Conservation (phyloP, 257 asterid species). For the Schizonepeta tenuifolia region DNA sequence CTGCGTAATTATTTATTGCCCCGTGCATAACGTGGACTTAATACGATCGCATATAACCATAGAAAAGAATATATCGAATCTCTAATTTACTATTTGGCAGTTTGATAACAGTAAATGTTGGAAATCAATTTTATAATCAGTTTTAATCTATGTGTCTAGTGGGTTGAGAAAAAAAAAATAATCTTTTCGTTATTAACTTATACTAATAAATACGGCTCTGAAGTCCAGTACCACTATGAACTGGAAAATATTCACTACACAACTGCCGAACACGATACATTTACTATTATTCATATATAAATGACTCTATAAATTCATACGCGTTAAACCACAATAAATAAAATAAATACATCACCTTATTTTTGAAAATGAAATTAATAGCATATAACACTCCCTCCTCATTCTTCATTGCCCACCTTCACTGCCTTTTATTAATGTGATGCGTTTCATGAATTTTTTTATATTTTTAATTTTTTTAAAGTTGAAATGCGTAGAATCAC, state of each 20-base stretch:
- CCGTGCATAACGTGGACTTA: constrained; percentile 22
- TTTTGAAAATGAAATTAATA: neutral
- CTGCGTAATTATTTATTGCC: neutral
- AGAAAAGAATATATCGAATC: neutral
- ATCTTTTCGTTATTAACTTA: constrained; percentile 28
- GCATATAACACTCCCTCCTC: neutral
- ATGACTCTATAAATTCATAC: neutral
- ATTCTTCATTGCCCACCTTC: constrained; percentile 6
- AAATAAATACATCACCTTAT: neutral
- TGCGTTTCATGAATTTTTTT: neutral
- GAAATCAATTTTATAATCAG: constrained; percentile 13
- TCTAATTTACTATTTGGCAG: constrained; percentile 5
- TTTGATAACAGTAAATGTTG: constrained; percentile 23
- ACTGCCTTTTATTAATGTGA: constrained; percentile 8
- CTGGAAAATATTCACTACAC: constrained; percentile 42
- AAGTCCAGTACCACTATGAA: constrained; percentile 34
- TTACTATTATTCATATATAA: constrained; percentile 26
- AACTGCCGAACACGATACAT: constrained; percentile 41
- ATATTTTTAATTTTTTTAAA: too few relatives aligned
- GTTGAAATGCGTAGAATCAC: neutral
- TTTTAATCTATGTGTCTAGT: constrained; percentile 24
- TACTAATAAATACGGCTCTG: constrained; percentile 42
- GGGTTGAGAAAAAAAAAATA: constrained; percentile 16
- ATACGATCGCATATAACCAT: neutral
- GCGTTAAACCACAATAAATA: constrained; percentile 19